Percentiles rank a stretch among this genome's conserved stretches.
phyloP scores from a whole-genome alignment of 805 yeast species.

The Ogataea paraovalis region DNA sequence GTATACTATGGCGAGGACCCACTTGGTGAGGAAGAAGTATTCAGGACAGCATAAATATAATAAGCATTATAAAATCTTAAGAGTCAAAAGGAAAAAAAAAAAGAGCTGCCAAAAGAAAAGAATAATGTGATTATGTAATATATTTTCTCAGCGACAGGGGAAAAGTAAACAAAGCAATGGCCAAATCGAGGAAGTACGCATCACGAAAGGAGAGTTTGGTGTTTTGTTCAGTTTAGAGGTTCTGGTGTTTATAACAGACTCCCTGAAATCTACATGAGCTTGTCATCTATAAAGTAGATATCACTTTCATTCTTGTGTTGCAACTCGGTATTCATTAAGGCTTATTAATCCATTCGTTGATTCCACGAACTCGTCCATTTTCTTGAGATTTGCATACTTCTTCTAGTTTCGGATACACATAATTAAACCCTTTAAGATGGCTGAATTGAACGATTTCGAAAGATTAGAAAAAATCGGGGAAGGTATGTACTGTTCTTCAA shows the following conservation, averaged over 20 bases:
- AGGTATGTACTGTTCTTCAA: conserved; percentile 42
- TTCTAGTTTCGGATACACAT: neutral
- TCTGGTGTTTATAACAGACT: too few relatives aligned
- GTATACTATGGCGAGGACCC: too few relatives aligned
- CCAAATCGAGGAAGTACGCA: neutral
- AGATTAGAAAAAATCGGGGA: conserved; percentile 96
- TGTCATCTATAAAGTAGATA: too few relatives aligned
- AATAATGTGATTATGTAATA: neutral
- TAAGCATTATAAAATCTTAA: too few relatives aligned
- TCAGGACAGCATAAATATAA: too few relatives aligned
- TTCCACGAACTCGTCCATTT: neutral
- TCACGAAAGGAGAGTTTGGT: neutral
- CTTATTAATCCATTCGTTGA: neutral
- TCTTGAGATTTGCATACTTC: neutral
- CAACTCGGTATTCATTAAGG: neutral
- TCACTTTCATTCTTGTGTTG: too few relatives aligned
- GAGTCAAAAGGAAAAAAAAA: neutral
- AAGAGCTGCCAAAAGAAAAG: too few relatives aligned
- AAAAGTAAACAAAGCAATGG: neutral
- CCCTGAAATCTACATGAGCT: too few relatives aligned
- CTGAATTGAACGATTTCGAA: conserved; percentile 86
- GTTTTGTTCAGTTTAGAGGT: neutral
- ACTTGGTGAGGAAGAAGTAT: too few relatives aligned
- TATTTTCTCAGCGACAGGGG: neutral
- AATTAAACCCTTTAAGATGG: conserved; percentile 50